A percentile compares a stretch with the other conserved stretches of the same genome.
Evolutionary conservation across 768 basidiomycete species (phyloP).

Genomic region (Imleria badia): DNA sequence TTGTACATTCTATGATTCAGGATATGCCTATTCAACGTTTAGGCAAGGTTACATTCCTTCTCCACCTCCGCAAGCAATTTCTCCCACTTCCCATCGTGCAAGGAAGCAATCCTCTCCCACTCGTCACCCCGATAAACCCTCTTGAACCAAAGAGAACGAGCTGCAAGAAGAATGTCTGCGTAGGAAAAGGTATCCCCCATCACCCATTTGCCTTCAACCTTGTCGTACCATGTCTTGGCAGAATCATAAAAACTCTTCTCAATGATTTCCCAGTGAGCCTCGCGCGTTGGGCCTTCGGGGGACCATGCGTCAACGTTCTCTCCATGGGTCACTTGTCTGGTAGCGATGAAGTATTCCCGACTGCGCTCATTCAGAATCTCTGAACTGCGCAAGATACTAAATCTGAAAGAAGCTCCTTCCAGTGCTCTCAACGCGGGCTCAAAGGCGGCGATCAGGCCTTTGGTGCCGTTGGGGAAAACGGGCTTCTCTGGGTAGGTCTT

Average conservation of each 20-base stretch:
- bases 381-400: constrained; percentile 22
- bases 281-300: constrained; percentile 34
- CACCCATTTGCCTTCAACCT: constrained; percentile 27
- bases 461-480: constrained; percentile 24
- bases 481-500: constrained; percentile 33
- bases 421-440: constrained; percentile 1
- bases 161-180: constrained; percentile 31
- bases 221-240: constrained; percentile 22
- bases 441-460: constrained; percentile 25
- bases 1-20: neutral
- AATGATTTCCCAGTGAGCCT: constrained; percentile 26
- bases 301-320: constrained; percentile 39
- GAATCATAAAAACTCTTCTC: constrained; percentile 15
- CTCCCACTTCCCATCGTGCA: constrained; percentile 30
- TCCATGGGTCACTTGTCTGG: constrained; percentile 34
- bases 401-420: constrained; percentile 1
- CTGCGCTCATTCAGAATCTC: constrained; percentile 36
- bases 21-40: neutral
- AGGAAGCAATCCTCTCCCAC: constrained; percentile 24
- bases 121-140: constrained; percentile 23
- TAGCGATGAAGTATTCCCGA: constrained; percentile 37
- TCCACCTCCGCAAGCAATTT: constrained; percentile 24
- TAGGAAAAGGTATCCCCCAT: constrained; percentile 32
- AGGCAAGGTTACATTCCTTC: constrained; percentile 24
- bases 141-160: constrained; percentile 14